A percentile compares a stretch with the other conserved stretches of the same genome.
phyloP scores from a whole-genome alignment of 306 rosid genomes.

The Trifolium dubium region DNA sequence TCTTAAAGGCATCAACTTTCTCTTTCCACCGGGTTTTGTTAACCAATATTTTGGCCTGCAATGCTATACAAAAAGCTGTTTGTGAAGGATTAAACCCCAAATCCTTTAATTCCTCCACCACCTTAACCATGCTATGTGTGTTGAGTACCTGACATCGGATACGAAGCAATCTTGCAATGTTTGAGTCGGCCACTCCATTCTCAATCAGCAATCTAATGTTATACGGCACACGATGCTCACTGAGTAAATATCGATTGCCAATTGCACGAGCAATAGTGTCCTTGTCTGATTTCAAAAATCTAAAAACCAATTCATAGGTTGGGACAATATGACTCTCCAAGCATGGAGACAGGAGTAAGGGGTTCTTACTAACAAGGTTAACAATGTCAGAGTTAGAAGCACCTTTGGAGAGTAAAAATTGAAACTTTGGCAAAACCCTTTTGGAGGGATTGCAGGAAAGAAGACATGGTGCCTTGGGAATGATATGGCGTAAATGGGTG shows the following conservation, averaged over 20 bases:
- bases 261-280: neutral
- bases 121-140: neutral
- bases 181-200: neutral
- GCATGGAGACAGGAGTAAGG: neutral
- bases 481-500: neutral
- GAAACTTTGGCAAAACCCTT: neutral
- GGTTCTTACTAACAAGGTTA: neutral
- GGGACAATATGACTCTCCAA: neutral
- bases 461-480: neutral
- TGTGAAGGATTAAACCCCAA: neutral
- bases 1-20: conserved; percentile 47
- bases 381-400: conserved; percentile 1
- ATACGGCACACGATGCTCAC: rapidly evolving
- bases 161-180: neutral
- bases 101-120: neutral
- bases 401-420: conserved; percentile 32
- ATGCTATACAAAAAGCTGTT: neutral
- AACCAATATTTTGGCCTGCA: conserved; percentile 18
- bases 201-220: conserved; percentile 15
- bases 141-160: neutral
- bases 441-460: conserved; percentile 3
- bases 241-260: neutral
- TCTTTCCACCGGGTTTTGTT: conserved; percentile 43
- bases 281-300: neutral
- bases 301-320: neutral